Conservation (phyloP, 1,284 basidiomycete species). For the Puccinia hordei region DNA sequence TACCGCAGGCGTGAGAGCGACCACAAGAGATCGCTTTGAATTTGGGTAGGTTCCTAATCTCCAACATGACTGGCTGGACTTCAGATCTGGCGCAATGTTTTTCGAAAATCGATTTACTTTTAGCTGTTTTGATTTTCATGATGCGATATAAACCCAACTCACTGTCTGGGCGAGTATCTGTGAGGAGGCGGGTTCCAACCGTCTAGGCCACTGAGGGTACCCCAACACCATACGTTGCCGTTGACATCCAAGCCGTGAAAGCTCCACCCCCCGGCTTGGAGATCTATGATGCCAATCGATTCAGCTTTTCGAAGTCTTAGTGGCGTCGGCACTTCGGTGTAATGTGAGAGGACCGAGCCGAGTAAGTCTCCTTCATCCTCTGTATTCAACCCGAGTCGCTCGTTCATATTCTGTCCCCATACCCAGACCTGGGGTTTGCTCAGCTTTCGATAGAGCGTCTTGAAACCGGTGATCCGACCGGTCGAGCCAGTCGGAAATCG, state of each 20-base stretch:
- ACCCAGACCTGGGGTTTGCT: constrained; percentile 51
- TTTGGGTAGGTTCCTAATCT: constrained; percentile 37
- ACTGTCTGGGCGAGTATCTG: constrained; percentile 37
- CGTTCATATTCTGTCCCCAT: constrained; percentile 53
- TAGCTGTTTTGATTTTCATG: background rate
- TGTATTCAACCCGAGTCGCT: constrained; percentile 50
- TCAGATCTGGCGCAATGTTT: constrained; percentile 4
- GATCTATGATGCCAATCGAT: constrained; percentile 52
- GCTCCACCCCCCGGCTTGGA: constrained; percentile 53
- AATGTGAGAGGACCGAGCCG: background rate
- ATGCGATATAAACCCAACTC: background rate
- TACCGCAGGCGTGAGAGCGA: constrained; percentile 52
- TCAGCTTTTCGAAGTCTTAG: constrained; percentile 48
- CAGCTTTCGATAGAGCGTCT: constrained; percentile 50
- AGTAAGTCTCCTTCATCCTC: constrained; percentile 38
- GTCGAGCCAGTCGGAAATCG: constrained; percentile 41
- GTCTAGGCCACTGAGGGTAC: constrained; percentile 51
- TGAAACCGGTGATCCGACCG: constrained; percentile 50
- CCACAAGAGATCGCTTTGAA: constrained; percentile 52
- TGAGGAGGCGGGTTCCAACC: constrained; percentile 10
- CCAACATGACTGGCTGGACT: constrained; percentile 3
- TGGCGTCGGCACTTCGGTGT: constrained; percentile 49
- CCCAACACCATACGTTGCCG: constrained; percentile 53
- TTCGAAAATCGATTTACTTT: background rate
- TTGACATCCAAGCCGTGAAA: constrained; percentile 53